Conservation (phyloP, 2,329 filamentous ascomycete species). For the Akanthomyces dipterigenus region DNA sequence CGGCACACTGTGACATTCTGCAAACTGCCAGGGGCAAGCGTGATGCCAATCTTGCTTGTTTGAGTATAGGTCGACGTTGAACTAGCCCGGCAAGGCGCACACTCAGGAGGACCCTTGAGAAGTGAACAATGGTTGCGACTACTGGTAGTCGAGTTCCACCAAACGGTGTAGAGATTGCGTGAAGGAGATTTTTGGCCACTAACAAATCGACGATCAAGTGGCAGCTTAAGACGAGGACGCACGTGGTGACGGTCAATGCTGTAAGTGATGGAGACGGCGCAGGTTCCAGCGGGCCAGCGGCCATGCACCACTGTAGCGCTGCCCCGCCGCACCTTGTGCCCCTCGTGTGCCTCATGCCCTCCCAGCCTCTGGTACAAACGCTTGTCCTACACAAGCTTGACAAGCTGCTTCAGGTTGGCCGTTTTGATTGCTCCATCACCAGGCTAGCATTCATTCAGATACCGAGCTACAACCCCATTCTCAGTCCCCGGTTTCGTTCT, state of each 20-base stretch:
- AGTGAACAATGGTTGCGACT: not conserved
- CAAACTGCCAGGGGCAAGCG: conserved; percentile 3
- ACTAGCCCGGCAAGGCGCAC: not conserved
- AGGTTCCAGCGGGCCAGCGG: not conserved
- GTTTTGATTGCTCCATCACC: not conserved
- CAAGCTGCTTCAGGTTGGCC: not conserved
- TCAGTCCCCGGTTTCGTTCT: not conserved
- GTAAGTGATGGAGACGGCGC: not conserved
- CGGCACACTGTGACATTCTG: not conserved
- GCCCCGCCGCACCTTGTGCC: not conserved
- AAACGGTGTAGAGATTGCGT: not conserved
- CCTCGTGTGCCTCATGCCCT: no score
- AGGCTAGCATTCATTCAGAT: conserved; percentile 8
- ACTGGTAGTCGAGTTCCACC: not conserved
- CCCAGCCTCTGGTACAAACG: not conserved
- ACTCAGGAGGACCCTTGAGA: not conserved
- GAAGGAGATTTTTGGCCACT: not conserved
- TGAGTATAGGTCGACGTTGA: not conserved
- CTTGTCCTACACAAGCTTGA: not conserved
- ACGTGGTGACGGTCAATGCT: conserved; percentile 4
- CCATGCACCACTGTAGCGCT: not conserved
- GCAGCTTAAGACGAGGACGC: not conserved
- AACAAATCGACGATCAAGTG: not conserved
- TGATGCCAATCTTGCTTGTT: conserved; percentile 5
- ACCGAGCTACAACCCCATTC: not conserved